phyloP scores from a whole-genome alignment of 2,329 filamentous ascomycete genomes.

The Claviceps arundinis region DNA sequence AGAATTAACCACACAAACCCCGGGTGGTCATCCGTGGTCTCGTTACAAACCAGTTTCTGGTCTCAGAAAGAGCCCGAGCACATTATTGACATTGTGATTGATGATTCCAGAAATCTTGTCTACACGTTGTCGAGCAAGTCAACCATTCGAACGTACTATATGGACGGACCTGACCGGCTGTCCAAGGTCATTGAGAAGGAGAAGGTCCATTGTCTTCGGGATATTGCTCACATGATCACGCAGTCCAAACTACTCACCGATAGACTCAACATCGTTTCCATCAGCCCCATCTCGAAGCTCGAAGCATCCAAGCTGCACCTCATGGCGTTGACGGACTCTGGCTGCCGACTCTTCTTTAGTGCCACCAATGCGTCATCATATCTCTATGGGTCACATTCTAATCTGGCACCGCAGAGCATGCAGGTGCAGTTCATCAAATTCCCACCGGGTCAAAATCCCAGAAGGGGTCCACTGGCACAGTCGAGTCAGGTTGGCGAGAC shows the following conservation, averaged over 20 bases:
- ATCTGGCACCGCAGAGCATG: slow-evolving; percentile 75
- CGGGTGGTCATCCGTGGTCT: slow-evolving; percentile 53
- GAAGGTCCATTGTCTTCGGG: slow-evolving; percentile 45
- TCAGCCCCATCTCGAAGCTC: slow-evolving; percentile 67
- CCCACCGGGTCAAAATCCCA: slow-evolving; percentile 43
- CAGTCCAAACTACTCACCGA: slow-evolving; percentile 58
- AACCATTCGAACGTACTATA: slow-evolving; percentile 82
- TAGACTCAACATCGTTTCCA: slow-evolving; percentile 62
- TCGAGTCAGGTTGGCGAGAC: slow-evolving; percentile 20
- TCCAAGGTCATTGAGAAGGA: slow-evolving; percentile 54
- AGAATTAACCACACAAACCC: slow-evolving; percentile 80
- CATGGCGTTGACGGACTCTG: slow-evolving; percentile 80
- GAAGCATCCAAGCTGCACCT: slow-evolving; percentile 78
- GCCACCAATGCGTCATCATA: slow-evolving; percentile 67
- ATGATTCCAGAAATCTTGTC: slow-evolving; percentile 75
- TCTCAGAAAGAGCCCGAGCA: slow-evolving; percentile 42
- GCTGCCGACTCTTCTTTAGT: slow-evolving; percentile 84
- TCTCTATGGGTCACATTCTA: slow-evolving; percentile 46
- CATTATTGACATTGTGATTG: slow-evolving; percentile 69
- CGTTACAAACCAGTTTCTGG: slow-evolving; percentile 36
- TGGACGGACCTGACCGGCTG: slow-evolving; percentile 52
- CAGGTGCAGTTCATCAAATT: slow-evolving; percentile 96
- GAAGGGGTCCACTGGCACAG: slow-evolving; percentile 14
- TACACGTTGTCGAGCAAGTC: slow-evolving; percentile 84
- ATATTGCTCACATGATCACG: slow-evolving; percentile 78